Conservation (phyloP, 2,329 filamentous ascomycete genomes). For the Stemphylium vesicarium region DNA sequence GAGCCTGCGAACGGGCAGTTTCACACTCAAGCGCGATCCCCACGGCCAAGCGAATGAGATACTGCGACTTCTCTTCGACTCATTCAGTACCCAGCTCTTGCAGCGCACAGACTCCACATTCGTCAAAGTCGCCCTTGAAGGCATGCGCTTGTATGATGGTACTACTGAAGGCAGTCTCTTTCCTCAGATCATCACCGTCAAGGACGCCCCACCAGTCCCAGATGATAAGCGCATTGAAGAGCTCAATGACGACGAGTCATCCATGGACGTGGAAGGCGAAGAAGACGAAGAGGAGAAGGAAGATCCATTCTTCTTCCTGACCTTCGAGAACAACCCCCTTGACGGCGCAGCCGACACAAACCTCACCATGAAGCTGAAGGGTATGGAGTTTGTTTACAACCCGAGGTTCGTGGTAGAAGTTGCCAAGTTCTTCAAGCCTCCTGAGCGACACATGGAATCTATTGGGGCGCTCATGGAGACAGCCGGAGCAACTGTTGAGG, state of each 20-base stretch:
- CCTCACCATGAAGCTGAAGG: constrained; percentile 88
- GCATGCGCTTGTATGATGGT: constrained; percentile 92
- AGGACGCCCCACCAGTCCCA: constrained; percentile 73
- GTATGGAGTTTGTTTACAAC: constrained; percentile 97
- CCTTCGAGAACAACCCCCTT: constrained; percentile 93
- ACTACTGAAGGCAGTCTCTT: constrained; percentile 91
- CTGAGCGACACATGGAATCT: constrained; percentile 97
- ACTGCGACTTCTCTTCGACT: constrained; percentile 89
- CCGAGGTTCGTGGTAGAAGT: constrained; percentile 90
- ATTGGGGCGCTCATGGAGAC: constrained; percentile 95
- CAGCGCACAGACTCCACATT: constrained; percentile 91
- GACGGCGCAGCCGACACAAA: constrained; percentile 91
- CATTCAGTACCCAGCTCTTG: constrained; percentile 87
- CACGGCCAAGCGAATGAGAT: constrained; percentile 81
- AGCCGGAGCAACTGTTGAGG: constrained; percentile 93
- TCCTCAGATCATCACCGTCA: constrained; percentile 94
- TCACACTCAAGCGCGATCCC: constrained; percentile 86
- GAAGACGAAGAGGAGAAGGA: constrained; percentile 56
- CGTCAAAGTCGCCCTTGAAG: constrained; percentile 86
- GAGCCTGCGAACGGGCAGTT: constrained; percentile 92
- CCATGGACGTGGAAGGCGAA: constrained; percentile 52
- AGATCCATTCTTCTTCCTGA: constrained; percentile 89
- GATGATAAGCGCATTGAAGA: constrained; percentile 58
- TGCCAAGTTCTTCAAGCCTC: constrained; percentile 93
- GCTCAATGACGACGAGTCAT: constrained; percentile 55